phyloP scores from a whole-genome alignment of 148 eudicot genomes.

The Selenicereus undatus region DNA sequence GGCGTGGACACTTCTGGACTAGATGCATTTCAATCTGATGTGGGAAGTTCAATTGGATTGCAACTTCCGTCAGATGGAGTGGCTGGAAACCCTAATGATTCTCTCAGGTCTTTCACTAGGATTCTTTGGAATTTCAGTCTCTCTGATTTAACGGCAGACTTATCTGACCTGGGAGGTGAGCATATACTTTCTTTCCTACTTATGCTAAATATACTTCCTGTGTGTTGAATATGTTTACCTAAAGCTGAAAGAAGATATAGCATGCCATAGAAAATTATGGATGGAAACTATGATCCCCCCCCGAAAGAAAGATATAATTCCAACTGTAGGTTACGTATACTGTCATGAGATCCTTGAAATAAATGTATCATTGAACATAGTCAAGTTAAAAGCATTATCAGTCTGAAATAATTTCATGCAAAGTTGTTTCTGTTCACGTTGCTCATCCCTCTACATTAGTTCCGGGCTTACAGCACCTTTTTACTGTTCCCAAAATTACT shows the following conservation, averaged over 20 bases:
- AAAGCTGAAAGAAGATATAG: not conserved
- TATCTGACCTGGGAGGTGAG: constrained; percentile 93
- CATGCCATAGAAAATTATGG: no score
- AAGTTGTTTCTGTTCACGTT: not conserved
- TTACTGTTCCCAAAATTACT: not conserved
- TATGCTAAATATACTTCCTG: not conserved
- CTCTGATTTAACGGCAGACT: constrained; percentile 93
- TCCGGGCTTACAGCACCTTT: not conserved
- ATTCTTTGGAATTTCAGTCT: constrained; percentile 97
- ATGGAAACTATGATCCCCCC: not conserved
- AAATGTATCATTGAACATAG: not conserved
- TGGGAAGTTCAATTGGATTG: constrained; percentile 77
- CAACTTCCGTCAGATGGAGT: constrained; percentile 83
- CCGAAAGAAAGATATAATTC: not conserved
- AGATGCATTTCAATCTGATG: constrained; percentile 86
- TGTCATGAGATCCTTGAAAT: not conserved
- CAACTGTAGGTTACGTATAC: not conserved
- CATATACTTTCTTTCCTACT: constrained; percentile 8
- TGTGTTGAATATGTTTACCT: not conserved
- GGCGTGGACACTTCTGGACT: constrained; percentile 86
- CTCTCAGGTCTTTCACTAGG: constrained; percentile 75
- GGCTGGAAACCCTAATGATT: constrained; percentile 65
- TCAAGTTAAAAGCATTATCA: not conserved
- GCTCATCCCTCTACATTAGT: not conserved
- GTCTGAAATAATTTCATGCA: not conserved